Evolutionary conservation across 2,329 filamentous ascomycete species (phyloP), one percentile per base, ranked within the genome.

Genomic region (Penicillium frequentans): DNA sequence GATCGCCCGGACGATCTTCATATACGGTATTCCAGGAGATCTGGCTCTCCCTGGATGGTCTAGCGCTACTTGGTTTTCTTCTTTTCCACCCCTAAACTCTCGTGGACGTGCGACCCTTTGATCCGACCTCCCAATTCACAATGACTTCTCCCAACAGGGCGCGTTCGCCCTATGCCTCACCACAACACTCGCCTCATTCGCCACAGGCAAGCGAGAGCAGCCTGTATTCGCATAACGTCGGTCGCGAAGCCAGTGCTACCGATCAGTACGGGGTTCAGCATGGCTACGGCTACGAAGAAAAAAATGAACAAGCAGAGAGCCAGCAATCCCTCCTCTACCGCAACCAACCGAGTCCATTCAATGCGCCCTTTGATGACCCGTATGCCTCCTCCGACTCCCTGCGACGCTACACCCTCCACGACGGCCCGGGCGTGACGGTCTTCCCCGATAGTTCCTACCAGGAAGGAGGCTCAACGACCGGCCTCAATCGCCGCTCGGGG

Each of bases 371-470:
- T 57, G 79, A 81, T 54, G 78, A 81, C 52, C 74, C 75, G 55
- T 76, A 87, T 60, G 57, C 64, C 33, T 70, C 69, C 11, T 64
- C 63, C 53, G 69, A 71, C 55, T 70, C 69, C 27, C 58, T 70
- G 23, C 67, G 67, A 29, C 69, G 69, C 24, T 71, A 71, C 48
- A 70, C 69, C 26, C 57, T 71, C n/a, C 69, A 71, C 2, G 69
- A 71, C 39, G 35, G 35, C n/a, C 63, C 82, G 70, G 85, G 84
- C 81, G 85, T 68, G 78, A 79, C 66, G 82, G 82, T 62, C 81
- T 88, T 65, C 82, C 86, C 60, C 21, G 69, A 74, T 55, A 72
- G 72, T 16, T 70, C 73, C 31, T 78, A 82, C 54, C 84, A 87
- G 62, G 85, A 88, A 62, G 46, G 43, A 63, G 46, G 43, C 9